phyloP scores from a whole-genome alignment of 768 basidiomycete species.

The Tephrocybe sp. region DNA sequence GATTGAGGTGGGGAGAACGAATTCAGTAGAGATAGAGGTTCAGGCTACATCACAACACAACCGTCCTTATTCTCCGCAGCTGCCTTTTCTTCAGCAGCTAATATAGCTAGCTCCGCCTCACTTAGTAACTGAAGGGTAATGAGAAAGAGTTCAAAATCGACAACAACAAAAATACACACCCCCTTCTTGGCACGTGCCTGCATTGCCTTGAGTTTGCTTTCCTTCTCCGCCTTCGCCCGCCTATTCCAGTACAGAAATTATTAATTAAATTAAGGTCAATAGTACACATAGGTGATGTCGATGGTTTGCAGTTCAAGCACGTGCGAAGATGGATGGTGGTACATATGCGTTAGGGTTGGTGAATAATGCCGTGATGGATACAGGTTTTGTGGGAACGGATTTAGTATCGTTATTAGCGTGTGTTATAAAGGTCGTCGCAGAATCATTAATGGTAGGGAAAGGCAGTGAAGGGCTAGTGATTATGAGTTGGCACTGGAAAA shows the following conservation, averaged over 20 bases:
- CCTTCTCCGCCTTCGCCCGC: conserved; percentile 72
- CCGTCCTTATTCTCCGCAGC: conserved; percentile 43
- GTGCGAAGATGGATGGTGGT: conserved; percentile 65
- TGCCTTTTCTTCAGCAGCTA: conserved; percentile 51
- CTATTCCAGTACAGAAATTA: conserved; percentile 32
- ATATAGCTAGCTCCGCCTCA: conserved; percentile 59
- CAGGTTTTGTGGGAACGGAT: conserved; percentile 22
- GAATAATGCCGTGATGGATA: conserved; percentile 31
- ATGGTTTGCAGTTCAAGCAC: conserved; percentile 44
- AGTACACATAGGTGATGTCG: conserved; percentile 20
- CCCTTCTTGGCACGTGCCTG: conserved; percentile 74
- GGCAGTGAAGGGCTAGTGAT: conserved; percentile 48
- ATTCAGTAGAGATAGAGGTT: too few relatives aligned
- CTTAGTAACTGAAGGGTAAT: conserved; percentile 43
- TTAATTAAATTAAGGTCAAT: conserved; percentile 18
- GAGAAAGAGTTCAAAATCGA: not conserved
- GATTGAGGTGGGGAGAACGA: too few relatives aligned
- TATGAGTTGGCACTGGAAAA: conserved; percentile 58
- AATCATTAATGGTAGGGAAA: conserved; percentile 18
- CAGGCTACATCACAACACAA: conserved; percentile 60
- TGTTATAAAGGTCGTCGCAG: conserved; percentile 6
- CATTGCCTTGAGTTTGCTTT: conserved; percentile 69
- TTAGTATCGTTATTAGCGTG: conserved; percentile 7
- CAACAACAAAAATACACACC: conserved; percentile 35
- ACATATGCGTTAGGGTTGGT: conserved; percentile 51